Base-by-base conservation (phyloP, 1,284 basidiomycete genomes). In the Heterobasidion irregulare region DNA sequence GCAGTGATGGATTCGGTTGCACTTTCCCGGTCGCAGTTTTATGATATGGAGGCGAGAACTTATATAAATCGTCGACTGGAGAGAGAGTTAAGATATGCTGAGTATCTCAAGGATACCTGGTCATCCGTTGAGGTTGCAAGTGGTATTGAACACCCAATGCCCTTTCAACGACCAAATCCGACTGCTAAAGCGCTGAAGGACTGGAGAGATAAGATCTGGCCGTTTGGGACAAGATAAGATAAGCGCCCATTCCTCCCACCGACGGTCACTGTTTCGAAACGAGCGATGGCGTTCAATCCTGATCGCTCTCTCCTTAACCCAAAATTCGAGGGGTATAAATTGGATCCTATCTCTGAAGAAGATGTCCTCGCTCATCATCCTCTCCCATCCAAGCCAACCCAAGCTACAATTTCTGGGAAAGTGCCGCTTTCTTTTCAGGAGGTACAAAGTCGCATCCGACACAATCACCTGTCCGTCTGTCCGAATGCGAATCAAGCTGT, bases 281-380 rank as follows among this genome's bases (percentile, higher is more conserved):
- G 26, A 26, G 26, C 61, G 60, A 59, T 59, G 44, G 34, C 57
- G n/a, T 76, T 78, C 57, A 61, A 64, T 16, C 72, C 74, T 3
- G 66, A 71, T 32, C 73, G 72, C 33, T 59, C 69, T 38, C 74
- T 92, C 4, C 69, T 89, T n/a, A 92, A 92, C 62, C 82, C 87
- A 2, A 88, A 86, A 61, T 94, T 94, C 59, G 89, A 94, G 61
- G 86, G 87, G 1, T 94, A 94, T 70, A 90, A 83, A 65, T 76
- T 94, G 43, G 75, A 83, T 57, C 71, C 79, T 10, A 69, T 87
- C 41, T 66, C 74, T 8, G 80, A 84, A 61, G 80, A 84, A 61
- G 70, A 80, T 10, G 70, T 72, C 9, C 75, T 88, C 19, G 68
- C 69, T 15, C 75, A 78, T 32, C 78, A 77, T 65, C 66, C 67